Base-by-base conservation (phyloP, 148 eudicot genomes). In the Silene latifolia region DNA sequence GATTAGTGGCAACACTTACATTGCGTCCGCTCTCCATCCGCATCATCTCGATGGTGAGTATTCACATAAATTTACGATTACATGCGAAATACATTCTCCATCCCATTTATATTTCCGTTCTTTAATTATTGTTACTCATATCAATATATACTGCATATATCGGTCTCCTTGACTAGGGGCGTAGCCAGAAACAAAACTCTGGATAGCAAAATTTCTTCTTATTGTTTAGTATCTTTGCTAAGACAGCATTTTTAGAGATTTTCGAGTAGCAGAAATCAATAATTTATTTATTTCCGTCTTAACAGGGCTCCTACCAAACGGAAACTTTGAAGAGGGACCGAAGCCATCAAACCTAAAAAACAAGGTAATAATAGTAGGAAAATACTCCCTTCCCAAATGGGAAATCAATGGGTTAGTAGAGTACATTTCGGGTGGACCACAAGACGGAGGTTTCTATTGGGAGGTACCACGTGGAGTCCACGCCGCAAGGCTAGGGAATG, bases 351-450 rank as follows among this genome's bases (percentile, higher is more conserved):
- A 84, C 76, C 72, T 93, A 11, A 84, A 88, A 35, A 85, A 86
- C 27, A 88, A 84, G 54, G 88, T 86, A 3, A 82, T 93, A 69
- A 66, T 24, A 73, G 89, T 39, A 66, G 93, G 93, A 20, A 91
- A 84, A 77, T 17, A 86, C 74, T 81, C 95, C 17, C 82, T 93
- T 4, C 97, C 98, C 74, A 88, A 87, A 81, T 93, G 98, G 98
- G 89, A 85, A 57, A 93, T 83, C 72, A 69, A 67, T n/a, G 98
- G 98, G 63, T 27, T 85, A 5, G 97, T 93, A 0, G 93, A 93
- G 86, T 93, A 88, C 89, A 80, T 91, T 65, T 72, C 91, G 27
- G 90, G 88, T 44, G 98, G 98, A 21, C 91, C 88, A 0, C 97
- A 93, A 72, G 93, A 95, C 19, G 93, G 91, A 10, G 95, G 98